Evolutionary conservation across 1,284 basidiomycete species (phyloP).

Genomic region (Porodaedalea pini): DNA sequence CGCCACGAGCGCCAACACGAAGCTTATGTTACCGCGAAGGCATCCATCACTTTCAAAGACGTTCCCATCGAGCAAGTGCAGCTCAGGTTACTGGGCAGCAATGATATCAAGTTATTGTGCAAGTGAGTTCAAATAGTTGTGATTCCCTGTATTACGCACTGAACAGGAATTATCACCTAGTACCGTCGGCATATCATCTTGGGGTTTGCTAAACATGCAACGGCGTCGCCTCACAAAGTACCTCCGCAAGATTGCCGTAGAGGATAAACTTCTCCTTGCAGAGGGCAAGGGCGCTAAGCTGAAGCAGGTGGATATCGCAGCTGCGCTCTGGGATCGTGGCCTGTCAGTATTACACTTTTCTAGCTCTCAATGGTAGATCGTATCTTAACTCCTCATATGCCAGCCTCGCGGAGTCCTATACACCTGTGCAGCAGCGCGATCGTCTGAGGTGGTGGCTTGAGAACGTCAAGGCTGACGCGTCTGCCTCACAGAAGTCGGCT

Average conservation of each 20-base stretch:
- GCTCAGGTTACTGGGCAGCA: conserved; percentile 33
- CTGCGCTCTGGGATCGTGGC: conserved; percentile 69
- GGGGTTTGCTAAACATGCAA: conserved; percentile 54
- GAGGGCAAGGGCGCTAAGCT: conserved; percentile 48
- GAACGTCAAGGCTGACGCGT: conserved; percentile 35
- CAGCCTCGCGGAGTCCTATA: conserved; percentile 39
- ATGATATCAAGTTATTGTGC: conserved; percentile 28
- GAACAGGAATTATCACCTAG: not conserved
- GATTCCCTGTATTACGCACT: conserved; percentile 8
- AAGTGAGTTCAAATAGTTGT: conserved; percentile 28
- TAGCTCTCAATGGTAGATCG: not conserved
- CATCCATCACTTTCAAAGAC: conserved; percentile 19
- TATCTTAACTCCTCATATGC: conserved; percentile 2
- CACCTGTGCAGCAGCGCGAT: conserved; percentile 40
- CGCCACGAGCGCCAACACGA: conserved; percentile 48
- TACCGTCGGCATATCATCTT: conserved; percentile 19
- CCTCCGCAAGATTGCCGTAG: conserved; percentile 49
- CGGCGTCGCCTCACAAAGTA: conserved; percentile 54
- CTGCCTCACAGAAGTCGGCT: conserved; percentile 39
- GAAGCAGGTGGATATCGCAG: conserved; percentile 49
- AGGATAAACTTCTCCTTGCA: conserved; percentile 54
- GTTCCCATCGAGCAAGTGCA: conserved; percentile 29
- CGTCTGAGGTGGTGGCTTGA: conserved; percentile 63
- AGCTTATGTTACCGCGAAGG: conserved; percentile 23
- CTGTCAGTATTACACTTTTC: conserved; percentile 47